Base-by-base conservation (phyloP, 257 asterid genomes). In the Primulina huaijiensis region DNA sequence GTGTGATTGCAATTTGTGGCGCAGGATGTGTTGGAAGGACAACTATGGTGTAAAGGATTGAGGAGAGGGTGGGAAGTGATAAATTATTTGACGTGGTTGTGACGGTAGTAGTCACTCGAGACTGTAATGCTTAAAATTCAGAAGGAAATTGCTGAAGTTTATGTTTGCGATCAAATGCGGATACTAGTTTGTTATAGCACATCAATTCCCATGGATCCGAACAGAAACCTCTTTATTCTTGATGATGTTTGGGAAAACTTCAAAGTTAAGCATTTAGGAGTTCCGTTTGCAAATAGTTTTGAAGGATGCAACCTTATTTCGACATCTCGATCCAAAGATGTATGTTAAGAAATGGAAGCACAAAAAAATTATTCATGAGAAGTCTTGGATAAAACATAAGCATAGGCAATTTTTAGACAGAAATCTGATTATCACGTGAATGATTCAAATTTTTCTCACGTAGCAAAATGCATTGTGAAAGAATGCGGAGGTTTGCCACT, bases 81-180 rank as follows among this genome's bases (percentile, higher is more conserved):
- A 69, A 53, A 0, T 4, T 75, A 16, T 79, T 79, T 17, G 65
- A 68, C 11, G 69, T 43, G 60, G 71, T 79, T 72, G 77, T 70
- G 34, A 56, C 46, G 72, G 75, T 58, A 12, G 35, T 38, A 19
- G 73, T 74, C 8, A 65, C 73, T 29, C 77, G 19, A 61, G 1
- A 37, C 33, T n/a, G 70, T 71, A n/a, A 3, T 6, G 5, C 19
- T 6, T 4, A 67, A 58, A 64, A 53, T 79, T 34, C 69, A 67
- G 72, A 43, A 38, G 37, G 75, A 75, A 59, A 56, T 79, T 40
- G 66, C 80, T 2, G 62, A 64, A 43, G 43, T 8, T 68, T 79
- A 31, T 75, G 80, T 21, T 62, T 68, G 16, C 23, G 56, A 23
- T 11, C 72, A 6, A 62, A 67, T 64, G 60, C 52, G 20, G 69